Percentiles rank a stretch among this genome's conserved stretches.
phyloP scores from a whole-genome alignment of 345 rosid genomes.

The Psidium friedrichsthalianum region DNA sequence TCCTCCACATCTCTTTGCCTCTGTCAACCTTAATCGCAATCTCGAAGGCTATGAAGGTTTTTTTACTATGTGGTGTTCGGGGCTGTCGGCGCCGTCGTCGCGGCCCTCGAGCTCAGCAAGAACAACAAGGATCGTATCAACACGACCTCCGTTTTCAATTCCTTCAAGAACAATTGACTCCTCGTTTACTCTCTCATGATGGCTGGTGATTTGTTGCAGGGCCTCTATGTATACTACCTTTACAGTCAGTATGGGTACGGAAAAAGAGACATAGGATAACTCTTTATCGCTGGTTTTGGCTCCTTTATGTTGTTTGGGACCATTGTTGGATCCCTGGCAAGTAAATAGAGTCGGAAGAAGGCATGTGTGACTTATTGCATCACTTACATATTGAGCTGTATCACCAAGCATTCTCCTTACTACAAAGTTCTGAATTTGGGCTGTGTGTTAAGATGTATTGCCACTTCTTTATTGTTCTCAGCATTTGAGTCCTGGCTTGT shows the following conservation, averaged over 20 bases:
- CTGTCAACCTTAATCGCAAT: too few species aligned
- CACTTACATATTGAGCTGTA: conserved; percentile 76
- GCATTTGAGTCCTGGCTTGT: conserved; percentile 98
- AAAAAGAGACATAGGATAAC: conserved; percentile 86
- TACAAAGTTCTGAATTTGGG: conserved; percentile 89
- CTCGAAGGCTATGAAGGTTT: too few species aligned
- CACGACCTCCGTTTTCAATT: conserved; percentile 64
- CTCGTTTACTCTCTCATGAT: conserved; percentile 88
- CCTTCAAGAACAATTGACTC: conserved; percentile 83
- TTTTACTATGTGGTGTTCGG: too few species aligned
- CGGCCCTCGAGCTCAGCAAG: conserved; percentile 63
- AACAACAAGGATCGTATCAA: conserved; percentile 59
- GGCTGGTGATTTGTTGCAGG: conserved; percentile 99
- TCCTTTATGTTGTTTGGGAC: conserved; percentile 55
- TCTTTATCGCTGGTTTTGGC: conserved; percentile 96
- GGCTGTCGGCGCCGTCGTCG: conserved; percentile 49
- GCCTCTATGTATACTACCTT: conserved; percentile 91
- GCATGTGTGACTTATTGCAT: conserved; percentile 85
- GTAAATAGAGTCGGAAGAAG: conserved; percentile 86
- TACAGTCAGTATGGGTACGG: conserved; percentile 76
- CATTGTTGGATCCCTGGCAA: too few species aligned
- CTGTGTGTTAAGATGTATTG: conserved; percentile 93
- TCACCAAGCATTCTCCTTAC: conserved; percentile 90
- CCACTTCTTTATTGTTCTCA: conserved; percentile 82
- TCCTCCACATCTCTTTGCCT: too few species aligned